Evolutionary conservation across 1,284 basidiomycete genomes (phyloP).

Genomic region (Anthracocystis panici-leucophaei): DNA sequence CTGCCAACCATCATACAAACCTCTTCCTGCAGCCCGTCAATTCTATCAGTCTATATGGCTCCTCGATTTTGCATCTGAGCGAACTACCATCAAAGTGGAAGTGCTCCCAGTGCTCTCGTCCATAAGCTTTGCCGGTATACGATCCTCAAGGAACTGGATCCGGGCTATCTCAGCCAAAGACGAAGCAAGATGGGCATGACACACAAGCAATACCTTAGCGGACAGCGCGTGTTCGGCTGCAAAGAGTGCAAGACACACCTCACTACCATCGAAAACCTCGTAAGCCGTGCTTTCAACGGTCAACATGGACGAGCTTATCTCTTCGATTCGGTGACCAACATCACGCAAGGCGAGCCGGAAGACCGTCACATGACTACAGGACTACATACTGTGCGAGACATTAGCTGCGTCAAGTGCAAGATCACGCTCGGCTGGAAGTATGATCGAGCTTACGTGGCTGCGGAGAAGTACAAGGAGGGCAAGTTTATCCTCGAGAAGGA

Average conservation of each 20-base stretch:
- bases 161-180: neutral
- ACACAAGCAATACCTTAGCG: conserved; percentile 87
- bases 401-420: conserved; percentile 89
- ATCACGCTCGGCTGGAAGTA: conserved; percentile 96
- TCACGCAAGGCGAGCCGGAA: conserved; percentile 84
- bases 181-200: conserved; percentile 80
- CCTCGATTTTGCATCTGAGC: no score
- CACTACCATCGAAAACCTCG: conserved; percentile 89
- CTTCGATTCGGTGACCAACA: conserved; percentile 90
- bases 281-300: conserved; percentile 78
- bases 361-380: conserved; percentile 97
- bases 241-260: conserved; percentile 91
- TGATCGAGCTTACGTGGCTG: conserved; percentile 86
- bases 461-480: conserved; percentile 98
- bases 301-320: conserved; percentile 95
- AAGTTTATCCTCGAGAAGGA: conserved; percentile 93
- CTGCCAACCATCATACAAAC: no score
- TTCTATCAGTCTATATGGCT: no score
- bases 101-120: no score
- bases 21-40: no score
- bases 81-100: no score
- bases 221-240: conserved; percentile 87
- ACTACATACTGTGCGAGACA: conserved; percentile 93
- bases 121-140: no score
- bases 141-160: no score